These are phyloP conservation scores for Fusarium falciforme DNA, from an alignment of 2,329 filamentous ascomycete species.

Conservation along the genomic window DNA sequence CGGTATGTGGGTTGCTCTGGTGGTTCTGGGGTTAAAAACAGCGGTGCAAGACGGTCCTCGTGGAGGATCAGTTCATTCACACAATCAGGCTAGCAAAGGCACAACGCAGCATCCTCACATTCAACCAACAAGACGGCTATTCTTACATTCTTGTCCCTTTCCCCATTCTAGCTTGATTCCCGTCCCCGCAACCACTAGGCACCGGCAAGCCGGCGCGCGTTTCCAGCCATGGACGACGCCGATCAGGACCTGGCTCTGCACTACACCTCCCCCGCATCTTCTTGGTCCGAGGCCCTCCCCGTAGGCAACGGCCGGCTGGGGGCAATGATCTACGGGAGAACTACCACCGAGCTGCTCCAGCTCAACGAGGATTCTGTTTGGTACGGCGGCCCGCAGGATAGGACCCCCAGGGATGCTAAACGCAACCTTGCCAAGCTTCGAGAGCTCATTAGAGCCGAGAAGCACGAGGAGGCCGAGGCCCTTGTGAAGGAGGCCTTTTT, in stretches of 20 bases:
- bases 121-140: not conserved
- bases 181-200: not conserved
- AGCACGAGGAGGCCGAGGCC: conserved; percentile 39
- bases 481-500: conserved; percentile 40
- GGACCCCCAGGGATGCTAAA: conserved; percentile 50
- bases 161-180: not conserved
- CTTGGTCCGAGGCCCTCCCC: conserved; percentile 53
- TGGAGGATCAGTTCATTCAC: conserved; percentile 3
- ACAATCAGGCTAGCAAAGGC: not conserved
- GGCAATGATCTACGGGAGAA: conserved; percentile 57
- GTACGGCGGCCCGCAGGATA: conserved; percentile 58
- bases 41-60: not conserved
- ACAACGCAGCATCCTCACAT: not conserved
- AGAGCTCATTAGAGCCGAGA: conserved; percentile 37
- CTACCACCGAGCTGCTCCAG: conserved; percentile 53
- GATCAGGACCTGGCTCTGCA: conserved; percentile 33
- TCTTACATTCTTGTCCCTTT: not conserved
- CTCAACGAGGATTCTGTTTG: conserved; percentile 63
- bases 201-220: conserved; percentile 9
- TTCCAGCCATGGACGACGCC: conserved; percentile 13
- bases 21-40: conserved; percentile 13
- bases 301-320: conserved; percentile 60
- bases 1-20: conserved; percentile 3
- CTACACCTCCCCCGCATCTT: conserved; percentile 38
- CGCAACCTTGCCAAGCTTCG: conserved; percentile 32